Base-by-base conservation (phyloP, 176 grass and related monocot species). In the Rhynchospora tenuis region DNA sequence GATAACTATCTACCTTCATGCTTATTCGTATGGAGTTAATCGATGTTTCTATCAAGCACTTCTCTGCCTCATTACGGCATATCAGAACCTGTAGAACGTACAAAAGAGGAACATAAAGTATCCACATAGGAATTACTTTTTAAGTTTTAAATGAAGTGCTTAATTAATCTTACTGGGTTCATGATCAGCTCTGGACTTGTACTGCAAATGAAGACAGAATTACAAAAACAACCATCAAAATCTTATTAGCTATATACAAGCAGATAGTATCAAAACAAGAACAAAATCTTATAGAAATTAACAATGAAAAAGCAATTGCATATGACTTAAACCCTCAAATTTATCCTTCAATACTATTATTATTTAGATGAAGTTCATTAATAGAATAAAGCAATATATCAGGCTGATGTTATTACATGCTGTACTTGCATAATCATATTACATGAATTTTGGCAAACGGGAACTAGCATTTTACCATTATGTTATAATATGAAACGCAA, bases 1-100 rank as follows among this genome's bases (percentile, higher is more conserved):
- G 23, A 10, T 13, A 63, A 69, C 64, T 83, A 22, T 19, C 28
- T 79, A 94, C 95, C 95, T 98, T 94, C 92, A 94, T 80, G 84
- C 95, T 98, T 93, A 98, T 94, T 58, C 89, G 92, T 46, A 98
- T 94, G 5, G 95, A 98, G 79, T 94, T 98, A 47, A 98, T 94
- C 58, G 92, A 94, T 79, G 95, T 94, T 85, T 98, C 95, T 86
- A 94, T 92, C 83, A 98, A 91, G 59, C 95, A 98, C 73, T 98
- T 98, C 80, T 98, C 95, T 42, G 92, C 92, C 87, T 98, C 95
- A 86, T 94, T 98, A 74, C 95, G 92, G 78, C 90, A 94, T 87
- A 98, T 91, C 71, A 98, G 80, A 52, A 98, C 92, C 90, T 98
- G 69, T n/a, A 86, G 17, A 73, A 85, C 17, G 66, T 51, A 86